Conservation (phyloP, 129 eudicot species). For the Sambucus nigra region DNA sequence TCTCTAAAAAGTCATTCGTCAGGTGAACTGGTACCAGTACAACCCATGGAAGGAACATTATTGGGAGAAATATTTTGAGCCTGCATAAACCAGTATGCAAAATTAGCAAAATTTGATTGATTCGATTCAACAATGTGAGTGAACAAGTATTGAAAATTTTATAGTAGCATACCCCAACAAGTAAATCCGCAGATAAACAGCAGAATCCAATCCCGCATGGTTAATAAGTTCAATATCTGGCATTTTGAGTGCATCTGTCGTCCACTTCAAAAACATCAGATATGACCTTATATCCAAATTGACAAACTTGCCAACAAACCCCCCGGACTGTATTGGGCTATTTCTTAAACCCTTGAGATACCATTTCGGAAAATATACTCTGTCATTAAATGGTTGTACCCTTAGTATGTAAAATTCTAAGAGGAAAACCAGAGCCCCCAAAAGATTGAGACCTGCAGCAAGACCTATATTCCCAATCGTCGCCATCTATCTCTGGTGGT, state of each 20-base stretch:
- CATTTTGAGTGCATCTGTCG: conserved; percentile 89
- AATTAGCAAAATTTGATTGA: neutral
- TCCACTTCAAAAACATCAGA: conserved; percentile 63
- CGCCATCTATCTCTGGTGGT: conserved; percentile 45
- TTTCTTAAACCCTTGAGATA: conserved; percentile 69
- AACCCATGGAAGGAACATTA: conserved; percentile 63
- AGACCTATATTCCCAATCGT: conserved; percentile 68
- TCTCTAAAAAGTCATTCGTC: conserved; percentile 57
- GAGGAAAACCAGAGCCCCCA: conserved; percentile 57
- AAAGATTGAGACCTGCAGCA: conserved; percentile 67
- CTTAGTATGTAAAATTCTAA: conserved; percentile 69
- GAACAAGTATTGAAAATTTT: neutral
- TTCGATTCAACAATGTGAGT: neutral
- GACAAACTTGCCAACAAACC: conserved; percentile 52
- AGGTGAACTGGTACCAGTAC: conserved; percentile 80
- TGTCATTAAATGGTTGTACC: conserved; percentile 75
- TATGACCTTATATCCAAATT: conserved; percentile 73
- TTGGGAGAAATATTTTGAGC: conserved; percentile 79
- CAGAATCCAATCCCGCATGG: conserved; percentile 95
- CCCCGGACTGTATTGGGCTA: conserved; percentile 65
- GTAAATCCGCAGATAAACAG: conserved; percentile 79
- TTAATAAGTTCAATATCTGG: conserved; percentile 86
- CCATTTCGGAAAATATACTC: conserved; percentile 90
- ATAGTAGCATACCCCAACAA: conserved; percentile 63
- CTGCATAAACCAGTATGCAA: conserved; percentile 37